Evolutionary conservation across 176 grass and related monocot genomes (phyloP).

Genomic region (Metroxylon sagu): DNA sequence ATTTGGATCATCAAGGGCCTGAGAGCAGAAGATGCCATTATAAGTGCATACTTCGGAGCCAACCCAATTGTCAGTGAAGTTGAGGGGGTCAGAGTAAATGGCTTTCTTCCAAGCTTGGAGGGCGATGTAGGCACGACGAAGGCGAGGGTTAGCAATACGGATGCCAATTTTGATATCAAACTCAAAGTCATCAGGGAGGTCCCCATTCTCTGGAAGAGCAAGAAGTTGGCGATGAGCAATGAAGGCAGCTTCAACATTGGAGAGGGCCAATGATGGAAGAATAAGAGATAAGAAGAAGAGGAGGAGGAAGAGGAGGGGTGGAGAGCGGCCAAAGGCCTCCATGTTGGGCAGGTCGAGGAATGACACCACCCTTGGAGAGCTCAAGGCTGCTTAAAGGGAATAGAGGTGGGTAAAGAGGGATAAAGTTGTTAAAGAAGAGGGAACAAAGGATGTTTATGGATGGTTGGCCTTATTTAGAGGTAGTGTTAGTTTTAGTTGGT

Average conservation of each 20-base stretch:
- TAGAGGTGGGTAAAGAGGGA: background rate
- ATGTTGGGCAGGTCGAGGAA: background rate
- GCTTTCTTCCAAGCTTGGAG: constrained; percentile 32
- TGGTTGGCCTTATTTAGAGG: no score
- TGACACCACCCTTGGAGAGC: constrained; percentile 15
- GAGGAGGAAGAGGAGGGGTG: constrained; percentile 8
- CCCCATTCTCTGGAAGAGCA: constrained; percentile 2
- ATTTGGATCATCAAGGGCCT: constrained; percentile 21
- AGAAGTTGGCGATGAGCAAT: constrained; percentile 31
- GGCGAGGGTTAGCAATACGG: constrained; percentile 20
- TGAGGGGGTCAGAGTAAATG: constrained; percentile 38
- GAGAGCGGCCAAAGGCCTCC: background rate
- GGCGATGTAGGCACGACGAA: constrained; percentile 34
- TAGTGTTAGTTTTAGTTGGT: no score
- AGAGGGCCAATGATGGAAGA: constrained; percentile 12
- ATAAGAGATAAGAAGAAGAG: constrained; percentile 3
- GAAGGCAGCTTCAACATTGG: constrained; percentile 12
- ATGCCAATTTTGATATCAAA: constrained; percentile 24
- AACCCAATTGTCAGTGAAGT: constrained; percentile 36
- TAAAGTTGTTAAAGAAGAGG: background rate
- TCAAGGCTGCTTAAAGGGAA: constrained; percentile 28
- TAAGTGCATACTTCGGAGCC: constrained; percentile 32
- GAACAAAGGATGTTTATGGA: no score
- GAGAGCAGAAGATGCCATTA: constrained; percentile 26
- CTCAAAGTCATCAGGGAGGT: constrained; percentile 22